Percentiles rank a stretch among this genome's conserved stretches.
Conservation (phyloP, 2,329 filamentous ascomycete species). For the Clonostachys sp. region DNA sequence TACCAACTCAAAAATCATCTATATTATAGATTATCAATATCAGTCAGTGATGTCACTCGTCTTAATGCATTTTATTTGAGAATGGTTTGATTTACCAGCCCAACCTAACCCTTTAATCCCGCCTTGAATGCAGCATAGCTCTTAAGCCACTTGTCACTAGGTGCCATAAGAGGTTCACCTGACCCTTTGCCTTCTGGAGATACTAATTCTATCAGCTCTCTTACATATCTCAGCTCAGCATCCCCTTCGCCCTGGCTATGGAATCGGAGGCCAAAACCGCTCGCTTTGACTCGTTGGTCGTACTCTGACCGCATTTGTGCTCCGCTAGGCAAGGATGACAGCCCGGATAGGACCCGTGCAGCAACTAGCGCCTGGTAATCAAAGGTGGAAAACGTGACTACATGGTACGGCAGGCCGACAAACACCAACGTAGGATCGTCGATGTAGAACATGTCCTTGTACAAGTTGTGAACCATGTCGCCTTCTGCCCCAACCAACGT, state of each 20-base stretch:
- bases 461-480: constrained; percentile 59
- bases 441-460: constrained; percentile 70
- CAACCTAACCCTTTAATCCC: too few relatives aligned
- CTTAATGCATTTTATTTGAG: too few relatives aligned
- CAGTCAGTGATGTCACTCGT: too few relatives aligned
- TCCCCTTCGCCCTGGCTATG: constrained; percentile 13
- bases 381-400: constrained; percentile 64
- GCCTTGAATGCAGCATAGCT: too few relatives aligned
- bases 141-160: too few relatives aligned
- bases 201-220: constrained; percentile 11
- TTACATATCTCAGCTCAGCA: constrained; percentile 12
- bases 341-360: constrained; percentile 35
- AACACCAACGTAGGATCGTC: constrained; percentile 59
- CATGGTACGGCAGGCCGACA: constrained; percentile 61
- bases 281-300: constrained; percentile 7
- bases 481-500: constrained; percentile 60
- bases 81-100: too few relatives aligned
- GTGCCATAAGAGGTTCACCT: too few relatives aligned
- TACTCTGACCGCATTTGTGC: constrained; percentile 6
- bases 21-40: too few relatives aligned
- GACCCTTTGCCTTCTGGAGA: too few relatives aligned
- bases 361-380: constrained; percentile 65
- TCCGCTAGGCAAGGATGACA: too few relatives aligned
- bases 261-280: constrained; percentile 12
- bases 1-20: too few relatives aligned